Evolutionary conservation across 2,329 filamentous ascomycete genomes (phyloP).

Genomic region (Epichloe uncinata): DNA sequence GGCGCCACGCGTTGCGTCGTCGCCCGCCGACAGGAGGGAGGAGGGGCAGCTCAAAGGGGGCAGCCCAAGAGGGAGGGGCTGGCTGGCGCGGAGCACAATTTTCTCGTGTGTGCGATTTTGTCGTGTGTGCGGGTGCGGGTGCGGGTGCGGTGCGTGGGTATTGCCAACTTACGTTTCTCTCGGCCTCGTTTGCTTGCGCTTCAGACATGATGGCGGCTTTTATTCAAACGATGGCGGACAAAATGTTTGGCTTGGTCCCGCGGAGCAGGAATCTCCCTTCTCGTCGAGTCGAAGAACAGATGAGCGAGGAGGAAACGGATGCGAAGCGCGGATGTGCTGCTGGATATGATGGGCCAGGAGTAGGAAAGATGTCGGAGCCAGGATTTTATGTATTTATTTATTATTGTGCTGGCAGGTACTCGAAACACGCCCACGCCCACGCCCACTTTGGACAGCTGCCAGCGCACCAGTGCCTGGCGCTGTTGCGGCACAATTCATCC

Average conservation of each 20-base stretch:
- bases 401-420: neutral
- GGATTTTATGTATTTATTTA: conserved; percentile 5
- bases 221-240: conserved; percentile 11
- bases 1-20: too few species aligned
- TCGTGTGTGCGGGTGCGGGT: neutral
- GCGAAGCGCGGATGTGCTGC: conserved; percentile 5
- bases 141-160: neutral
- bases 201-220: conserved; percentile 61
- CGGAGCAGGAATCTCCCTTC: conserved; percentile 7
- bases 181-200: conserved; percentile 77
- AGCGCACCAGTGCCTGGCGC: too few species aligned
- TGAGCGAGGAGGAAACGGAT: conserved; percentile 6
- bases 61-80: conserved; percentile 1
- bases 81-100: conserved; percentile 8
- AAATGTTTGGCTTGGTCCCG: conserved; percentile 13
- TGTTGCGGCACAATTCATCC: neutral
- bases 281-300: conserved; percentile 6
- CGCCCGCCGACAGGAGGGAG: conserved; percentile 3
- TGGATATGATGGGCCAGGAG: conserved; percentile 7
- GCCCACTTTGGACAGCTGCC: too few species aligned
- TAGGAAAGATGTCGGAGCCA: conserved; percentile 20
- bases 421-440: neutral
- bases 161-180: conserved; percentile 66
- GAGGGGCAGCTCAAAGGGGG: conserved; percentile 11
- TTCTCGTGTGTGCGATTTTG: conserved; percentile 5